Percentiles rank a stretch among this genome's conserved stretches.
Evolutionary conservation across 2,329 filamentous ascomycete genomes (phyloP).

Genomic region (Beauveria bassiana): DNA sequence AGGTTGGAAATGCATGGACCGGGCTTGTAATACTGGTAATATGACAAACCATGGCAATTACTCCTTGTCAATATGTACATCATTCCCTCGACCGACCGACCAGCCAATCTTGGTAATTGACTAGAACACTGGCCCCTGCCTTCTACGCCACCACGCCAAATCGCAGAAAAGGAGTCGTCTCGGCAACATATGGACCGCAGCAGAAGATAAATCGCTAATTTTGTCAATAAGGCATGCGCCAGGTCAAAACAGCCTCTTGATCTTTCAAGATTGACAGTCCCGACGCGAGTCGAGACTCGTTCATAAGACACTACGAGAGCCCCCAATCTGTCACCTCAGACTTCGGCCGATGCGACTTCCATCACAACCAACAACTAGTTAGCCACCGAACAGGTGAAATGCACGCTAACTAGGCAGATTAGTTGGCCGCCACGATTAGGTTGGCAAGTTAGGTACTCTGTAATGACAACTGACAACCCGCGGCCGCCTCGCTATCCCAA

Average conservation of each 20-base stretch:
- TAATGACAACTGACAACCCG: not conserved
- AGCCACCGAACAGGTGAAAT: not conserved
- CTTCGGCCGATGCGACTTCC: not conserved
- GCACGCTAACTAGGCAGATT: not conserved
- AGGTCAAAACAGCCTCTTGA: not conserved
- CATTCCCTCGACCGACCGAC: no score
- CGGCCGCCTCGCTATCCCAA: no score
- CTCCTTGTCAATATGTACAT: no score
- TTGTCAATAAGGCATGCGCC: not conserved
- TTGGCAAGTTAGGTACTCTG: not conserved
- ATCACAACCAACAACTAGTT: not conserved
- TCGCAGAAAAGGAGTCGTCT: not conserved
- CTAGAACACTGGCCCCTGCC: no score
- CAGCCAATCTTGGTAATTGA: no score
- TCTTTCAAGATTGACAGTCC: not conserved
- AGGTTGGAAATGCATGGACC: no score
- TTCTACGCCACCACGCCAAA: no score
- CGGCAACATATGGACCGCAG: no score
- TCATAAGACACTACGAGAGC: not conserved
- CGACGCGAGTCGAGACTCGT: not conserved
- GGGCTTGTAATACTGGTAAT: no score
- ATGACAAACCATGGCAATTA: no score
- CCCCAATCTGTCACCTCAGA: not conserved
- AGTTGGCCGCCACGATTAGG: not conserved
- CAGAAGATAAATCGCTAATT: no score